Conservation (phyloP, 2,329 filamentous ascomycete species). For the Tolypocladium endophyticum region DNA sequence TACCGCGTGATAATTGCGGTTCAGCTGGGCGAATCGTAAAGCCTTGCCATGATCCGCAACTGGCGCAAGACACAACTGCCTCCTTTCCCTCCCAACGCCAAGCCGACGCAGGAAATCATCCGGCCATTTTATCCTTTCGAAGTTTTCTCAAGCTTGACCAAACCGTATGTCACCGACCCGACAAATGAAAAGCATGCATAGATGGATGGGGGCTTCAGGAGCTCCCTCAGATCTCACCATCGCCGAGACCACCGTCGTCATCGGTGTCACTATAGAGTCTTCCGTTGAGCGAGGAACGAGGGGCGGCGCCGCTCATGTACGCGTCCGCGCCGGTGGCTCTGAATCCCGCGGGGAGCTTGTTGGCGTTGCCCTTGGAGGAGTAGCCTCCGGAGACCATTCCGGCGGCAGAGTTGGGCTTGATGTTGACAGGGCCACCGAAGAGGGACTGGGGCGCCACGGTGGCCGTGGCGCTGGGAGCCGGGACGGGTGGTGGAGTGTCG, state of each 20-base stretch:
- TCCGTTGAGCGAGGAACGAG: not conserved
- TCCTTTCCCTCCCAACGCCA: not conserved
- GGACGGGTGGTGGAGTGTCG: constrained; percentile 4
- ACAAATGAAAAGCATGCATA: not conserved
- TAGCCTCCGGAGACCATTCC: too few relatives aligned
- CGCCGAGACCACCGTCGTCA: constrained; percentile 14
- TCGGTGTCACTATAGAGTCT: constrained; percentile 3
- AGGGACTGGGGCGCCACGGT: constrained; percentile 1
- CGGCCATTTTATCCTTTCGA: not conserved
- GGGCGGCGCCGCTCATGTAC: constrained; percentile 1
- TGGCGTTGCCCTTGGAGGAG: not conserved
- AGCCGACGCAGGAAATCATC: not conserved
- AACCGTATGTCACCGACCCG: not conserved
- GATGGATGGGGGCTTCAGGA: not conserved
- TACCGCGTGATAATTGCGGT: not conserved
- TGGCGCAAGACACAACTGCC: not conserved
- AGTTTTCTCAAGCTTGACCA: not conserved
- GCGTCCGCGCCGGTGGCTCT: constrained; percentile 4
- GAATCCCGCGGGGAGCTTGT: constrained; percentile 1
- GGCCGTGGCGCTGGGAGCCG: not conserved
- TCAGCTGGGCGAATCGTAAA: not conserved
- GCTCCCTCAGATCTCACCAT: constrained; percentile 23
- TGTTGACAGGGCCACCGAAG: not conserved
- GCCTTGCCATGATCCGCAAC: not conserved
- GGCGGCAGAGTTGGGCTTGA: not conserved